A percentile compares a stretch with the other conserved stretches of the same genome.
Conservation (phyloP, 2,329 filamentous ascomycete genomes). For the Nannizziopsis arthrosporioides region DNA sequence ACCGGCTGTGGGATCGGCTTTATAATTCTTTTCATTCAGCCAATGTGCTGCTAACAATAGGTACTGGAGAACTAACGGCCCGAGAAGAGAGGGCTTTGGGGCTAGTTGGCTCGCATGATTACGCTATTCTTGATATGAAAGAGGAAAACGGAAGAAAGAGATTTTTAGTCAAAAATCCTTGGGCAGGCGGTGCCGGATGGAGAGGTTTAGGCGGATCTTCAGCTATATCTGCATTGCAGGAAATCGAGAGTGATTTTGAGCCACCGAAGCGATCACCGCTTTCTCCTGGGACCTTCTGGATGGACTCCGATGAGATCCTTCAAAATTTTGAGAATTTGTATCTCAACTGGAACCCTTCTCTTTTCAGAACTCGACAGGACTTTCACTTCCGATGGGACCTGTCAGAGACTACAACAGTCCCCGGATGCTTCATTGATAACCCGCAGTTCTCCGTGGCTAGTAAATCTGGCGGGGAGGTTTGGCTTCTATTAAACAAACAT, state of each 20-base stretch:
- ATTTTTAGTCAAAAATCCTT: slow-evolving; percentile 88
- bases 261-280: slow-evolving; percentile 20
- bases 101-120: slow-evolving; percentile 82
- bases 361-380: slow-evolving; percentile 74
- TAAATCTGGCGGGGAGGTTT: slow-evolving; percentile 51
- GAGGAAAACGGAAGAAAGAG: slow-evolving; percentile 51
- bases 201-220: slow-evolving; percentile 18
- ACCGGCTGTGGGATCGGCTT: slow-evolving; percentile 66
- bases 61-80: slow-evolving; percentile 68
- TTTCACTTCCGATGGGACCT: slow-evolving; percentile 79
- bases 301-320: slow-evolving; percentile 71
- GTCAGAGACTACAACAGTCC: slow-evolving; percentile 43
- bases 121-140: slow-evolving; percentile 72
- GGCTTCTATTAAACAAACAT: slow-evolving; percentile 78
- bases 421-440: slow-evolving; percentile 60
- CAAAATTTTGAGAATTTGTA: slow-evolving; percentile 95
- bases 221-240: slow-evolving; percentile 8
- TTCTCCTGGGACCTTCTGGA: slow-evolving; percentile 78
- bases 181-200: slow-evolving; percentile 57
- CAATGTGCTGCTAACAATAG: slow-evolving; percentile 78
- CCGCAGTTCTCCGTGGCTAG: slow-evolving; percentile 49
- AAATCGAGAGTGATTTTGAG: slow-evolving; percentile 12
- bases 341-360: slow-evolving; percentile 85
- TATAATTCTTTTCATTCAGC: slow-evolving; percentile 61
- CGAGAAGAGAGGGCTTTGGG: slow-evolving; percentile 71